Conservation (phyloP, 1,284 basidiomycete species). For the Retiboletus flavoniger region DNA sequence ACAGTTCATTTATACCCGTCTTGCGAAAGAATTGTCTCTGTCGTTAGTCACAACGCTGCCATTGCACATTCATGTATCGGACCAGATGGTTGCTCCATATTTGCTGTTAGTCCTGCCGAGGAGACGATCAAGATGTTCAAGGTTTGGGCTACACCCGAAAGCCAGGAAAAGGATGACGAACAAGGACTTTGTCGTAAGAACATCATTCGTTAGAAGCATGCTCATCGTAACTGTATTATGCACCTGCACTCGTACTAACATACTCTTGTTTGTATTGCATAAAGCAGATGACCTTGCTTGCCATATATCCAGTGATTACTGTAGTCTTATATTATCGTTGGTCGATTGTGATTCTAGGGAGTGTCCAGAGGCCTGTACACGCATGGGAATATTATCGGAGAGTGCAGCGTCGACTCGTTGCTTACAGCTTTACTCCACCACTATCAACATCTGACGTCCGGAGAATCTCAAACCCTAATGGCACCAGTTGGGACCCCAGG, state of each 20-base stretch:
- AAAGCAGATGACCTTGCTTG: slow-evolving; percentile 2
- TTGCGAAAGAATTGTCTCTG: slow-evolving; percentile 37
- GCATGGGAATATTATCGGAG: background rate
- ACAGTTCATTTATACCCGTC: slow-evolving; percentile 57
- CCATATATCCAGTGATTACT: slow-evolving; percentile 9
- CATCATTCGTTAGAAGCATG: slow-evolving; percentile 26
- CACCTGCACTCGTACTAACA: slow-evolving; percentile 3
- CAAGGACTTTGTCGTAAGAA: slow-evolving; percentile 28
- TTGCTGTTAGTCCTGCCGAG: slow-evolving; percentile 41
- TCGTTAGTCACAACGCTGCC: slow-evolving; percentile 30
- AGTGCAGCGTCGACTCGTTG: too few species aligned
- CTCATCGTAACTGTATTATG: background rate
- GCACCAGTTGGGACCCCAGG: slow-evolving; percentile 25
- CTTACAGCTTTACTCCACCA: background rate
- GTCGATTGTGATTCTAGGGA: background rate
- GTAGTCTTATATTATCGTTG: slow-evolving; percentile 10
- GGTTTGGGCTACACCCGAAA: slow-evolving; percentile 32
- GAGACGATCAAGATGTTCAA: slow-evolving; percentile 41
- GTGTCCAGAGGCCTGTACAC: background rate
- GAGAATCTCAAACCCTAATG: slow-evolving; percentile 13
- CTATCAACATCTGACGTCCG: background rate
- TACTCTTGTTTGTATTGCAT: slow-evolving; percentile 8
- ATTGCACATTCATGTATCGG: slow-evolving; percentile 37
- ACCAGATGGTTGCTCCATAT: slow-evolving; percentile 40
- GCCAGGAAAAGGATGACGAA: slow-evolving; percentile 18